Evolutionary conservation across 2,329 filamentous ascomycete genomes (phyloP), one percentile per base, ranked within the genome.

Genomic region (Colletotrichum destructivum): DNA sequence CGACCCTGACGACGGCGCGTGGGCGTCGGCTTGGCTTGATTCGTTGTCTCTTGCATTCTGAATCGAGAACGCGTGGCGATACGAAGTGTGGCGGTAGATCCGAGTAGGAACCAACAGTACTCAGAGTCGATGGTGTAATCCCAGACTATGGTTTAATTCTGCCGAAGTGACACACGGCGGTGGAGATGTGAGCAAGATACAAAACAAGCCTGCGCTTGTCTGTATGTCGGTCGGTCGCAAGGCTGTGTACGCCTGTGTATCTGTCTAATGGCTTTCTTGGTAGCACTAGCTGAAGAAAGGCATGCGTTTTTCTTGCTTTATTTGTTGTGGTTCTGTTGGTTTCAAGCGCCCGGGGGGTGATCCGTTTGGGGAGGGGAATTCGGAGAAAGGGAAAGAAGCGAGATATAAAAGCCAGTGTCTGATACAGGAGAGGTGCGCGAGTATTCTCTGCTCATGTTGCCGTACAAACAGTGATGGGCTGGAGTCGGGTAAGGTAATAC

Each of bases 1-100:
- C 81, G 79, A 71, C 62, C 66, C 35, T 81, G 78, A 63, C 80
- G 78, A 49, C 81, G 82, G 49, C 82, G 82, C 49, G 77, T 78
- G 40, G 82, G 79, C 57, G 81, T 83, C 40, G 77, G 76, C 69
- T 79, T 81, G 61, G 76, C 71, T 70, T 81, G 81, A 69, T 77
- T 76, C 59, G 78, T 73, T 35, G 75, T 75, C 68, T 81, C 79
- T 74, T 79, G 79, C 81, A 83, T 83, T 60, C 61, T 76, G 54
- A 23, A 4, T 26, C 9, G 21, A 9, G 23, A 18, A 13, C 13
- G 46, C 31, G 52, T 35, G 16, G 38, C 40, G 42, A 42, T 23
- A 12, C n/a, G n/a, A 42, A 26, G n/a, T 26, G 60, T 62, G n/a
- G 60, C 47, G 16, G 15, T 51, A 35, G 35, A 16, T 21, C 38